Evolutionary conservation across 192 early-diverging fungal genomes (phyloP).

Genomic region (Coemansia sp.): DNA sequence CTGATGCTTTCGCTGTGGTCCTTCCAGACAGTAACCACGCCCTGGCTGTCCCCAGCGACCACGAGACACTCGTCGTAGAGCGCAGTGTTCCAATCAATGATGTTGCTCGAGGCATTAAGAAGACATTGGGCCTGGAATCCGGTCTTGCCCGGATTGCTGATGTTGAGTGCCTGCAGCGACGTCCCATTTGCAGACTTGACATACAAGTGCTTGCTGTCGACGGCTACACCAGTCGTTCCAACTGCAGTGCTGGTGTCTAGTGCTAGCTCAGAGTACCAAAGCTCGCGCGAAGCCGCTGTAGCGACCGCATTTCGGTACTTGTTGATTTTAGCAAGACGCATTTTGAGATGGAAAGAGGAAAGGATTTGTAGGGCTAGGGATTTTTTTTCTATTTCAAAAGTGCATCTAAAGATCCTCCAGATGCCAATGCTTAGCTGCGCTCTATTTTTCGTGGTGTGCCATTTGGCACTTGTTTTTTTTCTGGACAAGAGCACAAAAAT

Average conservation of each 20-base stretch:
- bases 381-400: too few relatives aligned
- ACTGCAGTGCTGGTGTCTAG: conserved; percentile 20
- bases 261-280: conserved; percentile 45
- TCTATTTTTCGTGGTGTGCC: too few relatives aligned
- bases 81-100: conserved; percentile 39
- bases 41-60: conserved; percentile 32
- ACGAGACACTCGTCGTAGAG: conserved; percentile 23
- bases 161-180: conserved; percentile 34
- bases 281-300: conserved; percentile 28
- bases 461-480: too few relatives aligned
- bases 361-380: too few relatives aligned
- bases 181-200: conserved; percentile 26
- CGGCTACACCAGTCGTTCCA: conserved; percentile 39
- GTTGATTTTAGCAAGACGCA: conserved; percentile 43
- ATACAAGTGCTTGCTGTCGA: conserved; percentile 28
- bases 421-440: too few relatives aligned
- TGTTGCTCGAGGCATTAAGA: conserved; percentile 9
- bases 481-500: neutral
- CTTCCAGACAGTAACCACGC: conserved; percentile 37
- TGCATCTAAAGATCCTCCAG: too few relatives aligned
- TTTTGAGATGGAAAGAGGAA: neutral
- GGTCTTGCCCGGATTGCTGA: conserved; percentile 20
- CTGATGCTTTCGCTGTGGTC: conserved; percentile 2
- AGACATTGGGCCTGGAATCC: conserved; percentile 10
- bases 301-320: conserved; percentile 47